Conservation (phyloP, 257 asterid genomes). For the Solanum piurae region DNA sequence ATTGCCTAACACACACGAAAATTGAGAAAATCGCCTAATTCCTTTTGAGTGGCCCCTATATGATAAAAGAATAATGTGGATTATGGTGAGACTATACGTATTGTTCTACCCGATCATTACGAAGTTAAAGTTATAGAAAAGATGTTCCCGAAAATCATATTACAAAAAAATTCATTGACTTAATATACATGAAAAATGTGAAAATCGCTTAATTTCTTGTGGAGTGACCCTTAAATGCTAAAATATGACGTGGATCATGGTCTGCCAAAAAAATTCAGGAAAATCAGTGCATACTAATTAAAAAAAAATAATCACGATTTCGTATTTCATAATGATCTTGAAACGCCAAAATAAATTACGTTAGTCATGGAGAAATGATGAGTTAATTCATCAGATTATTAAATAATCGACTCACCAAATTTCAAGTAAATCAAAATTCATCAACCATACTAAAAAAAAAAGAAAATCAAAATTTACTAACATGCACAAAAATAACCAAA, state of each 20-base stretch:
- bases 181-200: too few relatives aligned
- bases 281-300: neutral
- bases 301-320: too few relatives aligned
- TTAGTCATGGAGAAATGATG: too few relatives aligned
- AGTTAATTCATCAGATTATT: too few relatives aligned
- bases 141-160: neutral
- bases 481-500: neutral
- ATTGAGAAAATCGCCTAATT: neutral
- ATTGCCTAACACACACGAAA: neutral
- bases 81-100: neutral
- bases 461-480: neutral
- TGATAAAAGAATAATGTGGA: neutral
- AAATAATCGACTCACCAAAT: neutral
- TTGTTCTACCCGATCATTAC: neutral
- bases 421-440: neutral
- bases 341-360: too few relatives aligned
- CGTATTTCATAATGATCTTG: too few relatives aligned
- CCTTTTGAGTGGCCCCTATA: neutral
- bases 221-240: neutral
- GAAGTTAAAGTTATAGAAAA: rapidly evolving
- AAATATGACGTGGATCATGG: neutral
- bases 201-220: neutral
- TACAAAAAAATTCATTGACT: neutral
- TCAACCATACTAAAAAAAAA: neutral
- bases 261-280: neutral